A percentile compares a stretch with the other conserved stretches of the same genome.
These are phyloP conservation scores for Tympanopsis confertula DNA, from an alignment of 2,329 filamentous ascomycete genomes.

Conservation along the genomic window DNA sequence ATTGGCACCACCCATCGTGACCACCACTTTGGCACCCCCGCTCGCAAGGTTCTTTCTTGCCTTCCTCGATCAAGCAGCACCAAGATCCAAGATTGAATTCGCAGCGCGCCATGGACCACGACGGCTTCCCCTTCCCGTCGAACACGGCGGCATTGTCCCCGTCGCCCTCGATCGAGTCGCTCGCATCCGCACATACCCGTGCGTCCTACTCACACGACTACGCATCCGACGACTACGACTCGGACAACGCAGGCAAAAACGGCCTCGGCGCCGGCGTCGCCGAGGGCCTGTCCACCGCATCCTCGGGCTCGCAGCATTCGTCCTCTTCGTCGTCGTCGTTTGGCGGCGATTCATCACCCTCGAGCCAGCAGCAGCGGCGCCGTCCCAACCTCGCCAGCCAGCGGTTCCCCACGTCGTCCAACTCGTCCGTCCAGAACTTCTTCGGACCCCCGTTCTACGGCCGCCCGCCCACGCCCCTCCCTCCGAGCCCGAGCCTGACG, in stretches of 20 bases:
- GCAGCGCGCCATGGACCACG: no score
- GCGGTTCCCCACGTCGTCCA: slow-evolving; percentile 20
- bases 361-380: not conserved
- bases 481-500: slow-evolving; percentile 83
- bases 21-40: no score
- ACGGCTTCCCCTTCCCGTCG: no score
- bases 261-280: no score
- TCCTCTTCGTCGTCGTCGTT: not conserved
- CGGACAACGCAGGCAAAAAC: not conserved
- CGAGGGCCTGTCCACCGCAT: not conserved
- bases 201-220: not conserved
- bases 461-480: slow-evolving; percentile 81
- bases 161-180: no score
- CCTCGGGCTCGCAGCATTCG: not conserved
- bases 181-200: no score
- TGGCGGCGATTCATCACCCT: no score
- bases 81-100: no score
- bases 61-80: no score
- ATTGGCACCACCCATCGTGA: no score
- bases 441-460: slow-evolving; percentile 90
- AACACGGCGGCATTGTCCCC: no score
- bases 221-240: not conserved
- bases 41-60: no score
- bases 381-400: not conserved
- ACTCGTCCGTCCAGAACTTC: slow-evolving; percentile 19